phyloP scores from a whole-genome alignment of 495 filamentous ascomycete genomes.

The Penicillium coffeae region DNA sequence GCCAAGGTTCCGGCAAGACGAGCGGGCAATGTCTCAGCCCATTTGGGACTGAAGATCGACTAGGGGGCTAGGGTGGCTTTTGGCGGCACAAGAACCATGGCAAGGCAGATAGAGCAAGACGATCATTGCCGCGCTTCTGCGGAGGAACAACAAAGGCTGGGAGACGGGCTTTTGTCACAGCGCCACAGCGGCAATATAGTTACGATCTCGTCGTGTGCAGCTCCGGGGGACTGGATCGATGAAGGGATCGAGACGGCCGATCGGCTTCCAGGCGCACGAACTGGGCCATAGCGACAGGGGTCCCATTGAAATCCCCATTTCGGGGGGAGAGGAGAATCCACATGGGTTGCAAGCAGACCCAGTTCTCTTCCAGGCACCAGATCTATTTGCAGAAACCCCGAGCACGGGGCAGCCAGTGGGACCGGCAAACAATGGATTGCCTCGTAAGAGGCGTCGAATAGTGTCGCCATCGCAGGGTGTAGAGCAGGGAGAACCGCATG shows the following conservation, averaged over 20 bases:
- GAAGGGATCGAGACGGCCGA: constrained; percentile 16
- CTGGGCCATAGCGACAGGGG: neutral
- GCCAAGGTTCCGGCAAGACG: neutral
- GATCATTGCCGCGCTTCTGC: constrained; percentile 3
- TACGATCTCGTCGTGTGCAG: constrained; percentile 9
- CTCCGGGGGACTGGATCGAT: constrained; percentile 9
- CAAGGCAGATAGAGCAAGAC: neutral
- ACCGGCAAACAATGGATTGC: neutral
- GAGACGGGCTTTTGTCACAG: constrained; percentile 15
- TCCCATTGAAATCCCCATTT: neutral
- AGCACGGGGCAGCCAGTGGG: constrained; percentile 4
- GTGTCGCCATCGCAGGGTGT: constrained; percentile 1
- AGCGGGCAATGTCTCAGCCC: neutral
- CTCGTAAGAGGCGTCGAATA: constrained; percentile 6
- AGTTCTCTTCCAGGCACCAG: neutral
- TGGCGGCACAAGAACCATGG: neutral
- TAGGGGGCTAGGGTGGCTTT: neutral
- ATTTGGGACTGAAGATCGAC: neutral
- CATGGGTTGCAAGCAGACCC: neutral
- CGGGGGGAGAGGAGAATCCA: neutral
- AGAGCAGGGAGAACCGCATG: too few species aligned
- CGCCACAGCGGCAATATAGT: constrained; percentile 1
- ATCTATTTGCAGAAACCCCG: neutral
- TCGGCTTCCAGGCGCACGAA: constrained; percentile 3
- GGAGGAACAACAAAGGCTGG: neutral